A percentile compares a stretch with the other conserved stretches of the same genome.
Conservation (phyloP, 805 yeast genomes). For the Candida sonorensis region DNA sequence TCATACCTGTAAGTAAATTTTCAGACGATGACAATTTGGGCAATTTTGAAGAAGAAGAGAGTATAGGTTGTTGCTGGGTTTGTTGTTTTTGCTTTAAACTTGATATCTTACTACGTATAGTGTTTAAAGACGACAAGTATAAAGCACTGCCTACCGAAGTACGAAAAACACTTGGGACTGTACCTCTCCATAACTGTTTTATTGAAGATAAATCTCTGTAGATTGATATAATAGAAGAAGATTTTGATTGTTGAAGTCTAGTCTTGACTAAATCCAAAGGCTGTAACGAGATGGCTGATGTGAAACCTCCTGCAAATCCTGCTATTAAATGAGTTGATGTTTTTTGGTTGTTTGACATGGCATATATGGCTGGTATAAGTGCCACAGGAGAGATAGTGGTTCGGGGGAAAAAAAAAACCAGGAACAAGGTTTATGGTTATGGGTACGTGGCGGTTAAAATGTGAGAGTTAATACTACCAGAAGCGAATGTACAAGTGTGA, state of each 20-base stretch:
- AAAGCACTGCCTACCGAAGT: constrained; percentile 89
- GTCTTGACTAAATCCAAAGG: constrained; percentile 90
- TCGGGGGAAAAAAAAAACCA: no score
- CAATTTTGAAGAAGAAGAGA: constrained; percentile 34
- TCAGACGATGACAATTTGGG: constrained; percentile 68
- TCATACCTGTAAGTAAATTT: constrained; percentile 70
- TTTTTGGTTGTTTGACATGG: constrained; percentile 12
- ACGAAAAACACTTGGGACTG: constrained; percentile 81
- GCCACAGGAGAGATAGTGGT: no score
- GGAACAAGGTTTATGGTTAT: no score
- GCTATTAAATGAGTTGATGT: constrained; percentile 55
- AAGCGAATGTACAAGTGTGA: no score
- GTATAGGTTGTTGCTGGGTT: constrained; percentile 2
- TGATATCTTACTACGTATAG: constrained; percentile 48
- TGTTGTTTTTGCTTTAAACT: constrained; percentile 11
- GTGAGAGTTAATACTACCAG: no score
- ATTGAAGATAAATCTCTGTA: constrained; percentile 35
- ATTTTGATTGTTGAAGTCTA: constrained; percentile 59
- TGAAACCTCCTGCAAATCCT: constrained; percentile 80
- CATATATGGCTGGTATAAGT: no score
- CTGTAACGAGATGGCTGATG: constrained; percentile 74
- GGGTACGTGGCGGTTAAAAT: no score
- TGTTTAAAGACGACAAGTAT: constrained; percentile 68
- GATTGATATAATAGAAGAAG: constrained; percentile 25
- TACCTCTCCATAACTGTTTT: constrained; percentile 82